A percentile compares a stretch with the other conserved stretches of the same genome.
Evolutionary conservation across 495 filamentous ascomycete species (phyloP).

Genomic region (Penicillium diatomitis): DNA sequence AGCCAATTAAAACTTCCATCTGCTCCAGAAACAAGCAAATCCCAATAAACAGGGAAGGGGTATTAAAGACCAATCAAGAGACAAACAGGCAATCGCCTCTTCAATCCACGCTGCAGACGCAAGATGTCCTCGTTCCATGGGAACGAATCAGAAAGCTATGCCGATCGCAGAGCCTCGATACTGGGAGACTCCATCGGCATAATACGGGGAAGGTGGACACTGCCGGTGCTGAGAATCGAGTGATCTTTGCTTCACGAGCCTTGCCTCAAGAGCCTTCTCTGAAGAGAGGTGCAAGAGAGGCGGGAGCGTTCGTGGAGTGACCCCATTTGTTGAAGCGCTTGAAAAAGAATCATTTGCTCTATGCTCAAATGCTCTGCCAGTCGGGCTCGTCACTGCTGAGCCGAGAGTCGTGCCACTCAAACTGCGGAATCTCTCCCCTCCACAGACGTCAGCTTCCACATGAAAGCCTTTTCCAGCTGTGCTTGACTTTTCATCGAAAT

Average conservation of each 20-base stretch:
- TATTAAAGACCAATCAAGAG: background rate
- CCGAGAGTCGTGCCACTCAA: slow-evolving; percentile 33
- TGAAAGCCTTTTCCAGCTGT: slow-evolving; percentile 10
- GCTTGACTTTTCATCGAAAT: slow-evolving; percentile 12
- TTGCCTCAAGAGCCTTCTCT: slow-evolving; percentile 20
- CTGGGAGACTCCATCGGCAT: slow-evolving; percentile 9
- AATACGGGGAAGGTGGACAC: slow-evolving; percentile 11
- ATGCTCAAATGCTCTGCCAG: slow-evolving; percentile 6
- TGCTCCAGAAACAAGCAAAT: too few species aligned
- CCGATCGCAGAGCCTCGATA: slow-evolving; percentile 25
- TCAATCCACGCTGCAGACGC: background rate
- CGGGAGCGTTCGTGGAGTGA: slow-evolving; percentile 20
- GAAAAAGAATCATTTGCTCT: slow-evolving; percentile 22
- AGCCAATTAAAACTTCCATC: too few species aligned
- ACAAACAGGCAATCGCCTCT: background rate
- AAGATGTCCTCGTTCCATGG: too few species aligned
- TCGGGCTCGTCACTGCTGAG: slow-evolving; percentile 21
- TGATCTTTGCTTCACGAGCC: background rate
- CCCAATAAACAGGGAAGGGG: too few species aligned
- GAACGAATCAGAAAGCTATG: slow-evolving; percentile 25
- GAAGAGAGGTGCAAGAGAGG: slow-evolving; percentile 2
- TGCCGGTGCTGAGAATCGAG: background rate
- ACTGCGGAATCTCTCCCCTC: slow-evolving; percentile 29
- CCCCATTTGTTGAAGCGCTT: slow-evolving; percentile 16
- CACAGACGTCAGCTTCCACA: slow-evolving; percentile 14